Evolutionary conservation across 2,329 filamentous ascomycete species (phyloP), one percentile per base, ranked within the genome.

Genomic region (Pyricularia sp.): DNA sequence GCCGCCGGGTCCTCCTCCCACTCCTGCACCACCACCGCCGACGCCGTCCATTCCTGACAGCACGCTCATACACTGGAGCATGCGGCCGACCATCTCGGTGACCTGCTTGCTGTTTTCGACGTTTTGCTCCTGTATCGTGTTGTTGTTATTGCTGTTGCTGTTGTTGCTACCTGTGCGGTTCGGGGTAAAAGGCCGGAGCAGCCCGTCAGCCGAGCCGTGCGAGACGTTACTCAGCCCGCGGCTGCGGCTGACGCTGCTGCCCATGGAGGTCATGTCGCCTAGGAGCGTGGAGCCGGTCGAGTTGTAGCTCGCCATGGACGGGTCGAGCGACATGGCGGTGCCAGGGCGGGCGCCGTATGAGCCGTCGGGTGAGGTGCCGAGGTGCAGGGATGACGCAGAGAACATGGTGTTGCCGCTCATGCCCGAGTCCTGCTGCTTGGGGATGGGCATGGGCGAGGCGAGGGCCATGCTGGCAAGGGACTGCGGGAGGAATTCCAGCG

Each of bases 61-160:
- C 9, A 99, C 93, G 77, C 91, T 94, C 79, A 98, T 90, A 78
- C 95, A 99, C 81, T 99, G 95, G 71, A 99, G 83, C 92, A 99
- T 97, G 67, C 94, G 85, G 0, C 93, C 95, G 0, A 97, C 94
- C 73, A 94, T 97, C 73, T 98, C 94, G 0, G 95, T 97, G 68
- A 98, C 88, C 75, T 95, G 88, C 76, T 92, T 86, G 66, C 88
- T 90, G 74, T 91, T 87, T 76, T 90, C 86, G 17, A 87, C 81
- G 75, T 88, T 88, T 74, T 87, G 85, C 74, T 88, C 84, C 69
- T 84, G 82, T 66, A 84, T 76, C 70, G 80, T 82, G 68, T 77
- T 69, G 63, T 70, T 69, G 58, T 73, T 73, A 55, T 3, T 74
- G 70, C 67, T 70, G 65, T 28, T 58, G 30, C 66, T 20, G 28